Evolutionary conservation across 202 grass and related monocot species (phyloP).

Genomic region (Zoysia matrella): DNA sequence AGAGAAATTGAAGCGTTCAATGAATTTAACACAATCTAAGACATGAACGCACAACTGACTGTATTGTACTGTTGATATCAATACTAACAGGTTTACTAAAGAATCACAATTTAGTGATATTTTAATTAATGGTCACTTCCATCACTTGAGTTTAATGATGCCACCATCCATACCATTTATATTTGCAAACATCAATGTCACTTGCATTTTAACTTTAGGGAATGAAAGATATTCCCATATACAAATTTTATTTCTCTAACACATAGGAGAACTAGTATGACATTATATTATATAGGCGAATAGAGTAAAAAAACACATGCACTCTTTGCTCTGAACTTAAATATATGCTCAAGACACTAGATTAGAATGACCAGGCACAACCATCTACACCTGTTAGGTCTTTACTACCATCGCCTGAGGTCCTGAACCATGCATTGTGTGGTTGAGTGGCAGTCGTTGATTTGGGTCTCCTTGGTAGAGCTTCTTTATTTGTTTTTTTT

Average conservation of each 20-base stretch:
- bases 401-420: background rate
- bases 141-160: background rate
- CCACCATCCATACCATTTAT: background rate
- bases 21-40: constrained; percentile 31
- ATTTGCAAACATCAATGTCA: background rate
- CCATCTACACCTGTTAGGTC: background rate
- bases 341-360: background rate
- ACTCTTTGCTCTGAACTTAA: background rate
- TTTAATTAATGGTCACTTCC: background rate
- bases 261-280: background rate
- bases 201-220: background rate
- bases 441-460: background rate
- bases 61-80: constrained; percentile 17
- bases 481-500: background rate
- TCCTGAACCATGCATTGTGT: background rate
- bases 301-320: background rate
- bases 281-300: background rate
- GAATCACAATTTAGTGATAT: background rate
- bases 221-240: constrained; percentile 11
- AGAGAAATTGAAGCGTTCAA: background rate
- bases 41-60: constrained; percentile 10
- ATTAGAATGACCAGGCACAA: background rate
- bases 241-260: background rate
- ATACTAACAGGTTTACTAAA: constrained; percentile 13
- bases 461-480: background rate